Evolutionary conservation across 2,329 filamentous ascomycete species (phyloP).

Genomic region (Colletotrichum phormii): DNA sequence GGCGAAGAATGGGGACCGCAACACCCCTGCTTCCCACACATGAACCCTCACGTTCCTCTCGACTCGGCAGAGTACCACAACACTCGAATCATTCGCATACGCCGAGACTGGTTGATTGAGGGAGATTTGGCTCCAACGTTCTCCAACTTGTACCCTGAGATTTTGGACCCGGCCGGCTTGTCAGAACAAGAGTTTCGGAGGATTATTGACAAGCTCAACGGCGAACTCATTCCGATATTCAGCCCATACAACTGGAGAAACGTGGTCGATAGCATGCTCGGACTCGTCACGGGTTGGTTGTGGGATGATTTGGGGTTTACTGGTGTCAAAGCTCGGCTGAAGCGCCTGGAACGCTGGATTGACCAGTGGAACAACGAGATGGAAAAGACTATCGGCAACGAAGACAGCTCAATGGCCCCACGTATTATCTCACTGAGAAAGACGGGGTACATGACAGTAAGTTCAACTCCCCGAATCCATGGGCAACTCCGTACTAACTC

Average conservation of each 20-base stretch:
- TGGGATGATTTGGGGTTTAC: constrained; percentile 92
- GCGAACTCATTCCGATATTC: constrained; percentile 80
- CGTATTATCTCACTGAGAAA: constrained; percentile 82
- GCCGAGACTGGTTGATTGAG: constrained; percentile 88
- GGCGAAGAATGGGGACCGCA: constrained; percentile 91
- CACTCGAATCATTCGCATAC: constrained; percentile 92
- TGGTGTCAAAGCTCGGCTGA: constrained; percentile 77
- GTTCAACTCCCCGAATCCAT: constrained; percentile 44
- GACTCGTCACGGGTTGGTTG: constrained; percentile 88
- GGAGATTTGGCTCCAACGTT: constrained; percentile 94
- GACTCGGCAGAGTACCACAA: constrained; percentile 78
- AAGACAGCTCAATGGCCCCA: constrained; percentile 67
- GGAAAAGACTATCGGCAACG: constrained; percentile 65
- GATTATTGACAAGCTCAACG: constrained; percentile 85
- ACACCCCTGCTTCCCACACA: constrained; percentile 93
- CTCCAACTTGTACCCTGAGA: constrained; percentile 95
- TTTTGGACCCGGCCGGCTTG: constrained; percentile 85
- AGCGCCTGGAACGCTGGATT: constrained; percentile 81
- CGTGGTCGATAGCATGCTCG: constrained; percentile 81
- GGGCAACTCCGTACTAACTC: constrained; percentile 39
- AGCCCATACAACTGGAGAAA: constrained; percentile 82
- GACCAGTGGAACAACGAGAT: constrained; percentile 86
- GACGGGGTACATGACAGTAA: constrained; percentile 88
- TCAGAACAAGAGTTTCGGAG: constrained; percentile 87
- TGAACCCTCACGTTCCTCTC: constrained; percentile 89